These are phyloP conservation scores for Epichloe coenophiala DNA, from an alignment of 2,329 filamentous ascomycete genomes.

Conservation along the genomic window DNA sequence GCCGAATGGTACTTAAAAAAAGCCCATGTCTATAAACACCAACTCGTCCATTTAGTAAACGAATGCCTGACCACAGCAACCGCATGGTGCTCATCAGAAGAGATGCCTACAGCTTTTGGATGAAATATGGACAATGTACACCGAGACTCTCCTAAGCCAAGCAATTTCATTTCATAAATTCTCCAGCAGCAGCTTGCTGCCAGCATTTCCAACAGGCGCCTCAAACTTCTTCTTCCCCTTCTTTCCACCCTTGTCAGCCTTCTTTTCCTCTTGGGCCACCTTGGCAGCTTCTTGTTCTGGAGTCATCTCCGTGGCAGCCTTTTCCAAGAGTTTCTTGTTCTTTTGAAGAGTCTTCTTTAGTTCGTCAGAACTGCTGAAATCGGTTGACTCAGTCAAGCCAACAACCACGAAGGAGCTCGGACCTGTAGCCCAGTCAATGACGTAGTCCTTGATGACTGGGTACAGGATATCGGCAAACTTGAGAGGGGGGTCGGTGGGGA, in stretches of 20 bases:
- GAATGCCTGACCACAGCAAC: background rate
- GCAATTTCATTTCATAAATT: conserved; percentile 30
- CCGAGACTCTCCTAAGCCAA: background rate
- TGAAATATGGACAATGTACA: background rate
- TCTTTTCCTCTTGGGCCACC: conserved; percentile 32
- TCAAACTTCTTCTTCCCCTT: conserved; percentile 29
- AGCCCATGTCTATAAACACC: background rate
- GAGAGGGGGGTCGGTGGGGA: conserved; percentile 61
- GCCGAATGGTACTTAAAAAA: background rate
- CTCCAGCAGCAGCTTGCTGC: conserved; percentile 46
- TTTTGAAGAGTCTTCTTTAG: conserved; percentile 59
- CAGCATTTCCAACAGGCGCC: conserved; percentile 44
- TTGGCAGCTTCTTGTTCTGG: conserved; percentile 37
- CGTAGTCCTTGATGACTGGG: conserved; percentile 58
- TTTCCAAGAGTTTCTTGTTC: conserved; percentile 56
- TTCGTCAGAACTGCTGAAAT: conserved; percentile 53
- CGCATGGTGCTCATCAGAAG: background rate
- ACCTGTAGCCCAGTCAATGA: conserved; percentile 75
- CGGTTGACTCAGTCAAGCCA: conserved; percentile 60
- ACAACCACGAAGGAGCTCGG: conserved; percentile 79
- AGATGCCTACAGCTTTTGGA: background rate
- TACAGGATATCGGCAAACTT: conserved; percentile 76
- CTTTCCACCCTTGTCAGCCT: conserved; percentile 28
- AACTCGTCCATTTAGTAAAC: conserved; percentile 1
- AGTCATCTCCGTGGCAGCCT: conserved; percentile 48